Evolutionary conservation across 2,329 filamentous ascomycete species (phyloP).

Genomic region (Macrophomina pseudophaseolina): DNA sequence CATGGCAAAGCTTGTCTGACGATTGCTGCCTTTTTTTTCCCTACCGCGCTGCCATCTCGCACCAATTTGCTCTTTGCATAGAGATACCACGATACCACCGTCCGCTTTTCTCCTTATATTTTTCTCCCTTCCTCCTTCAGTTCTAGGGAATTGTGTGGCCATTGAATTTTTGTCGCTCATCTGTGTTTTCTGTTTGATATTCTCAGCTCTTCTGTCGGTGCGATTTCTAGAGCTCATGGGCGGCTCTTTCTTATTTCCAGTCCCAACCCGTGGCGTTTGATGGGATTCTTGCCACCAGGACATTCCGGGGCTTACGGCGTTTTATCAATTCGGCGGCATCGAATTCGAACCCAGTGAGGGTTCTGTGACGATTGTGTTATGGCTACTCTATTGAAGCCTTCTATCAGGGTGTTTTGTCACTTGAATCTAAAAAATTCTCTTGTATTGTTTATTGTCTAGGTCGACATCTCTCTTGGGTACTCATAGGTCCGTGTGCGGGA

Average conservation of each 20-base stretch:
- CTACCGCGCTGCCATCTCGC: conserved; percentile 13
- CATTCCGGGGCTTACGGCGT: conserved; percentile 7
- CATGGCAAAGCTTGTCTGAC: conserved; percentile 5
- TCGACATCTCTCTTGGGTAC: background rate
- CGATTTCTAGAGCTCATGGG: background rate
- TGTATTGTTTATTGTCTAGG: conserved; percentile 18
- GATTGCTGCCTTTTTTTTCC: conserved; percentile 21
- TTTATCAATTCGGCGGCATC: conserved; percentile 3
- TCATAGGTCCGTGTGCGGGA: background rate
- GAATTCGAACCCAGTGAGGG: conserved; percentile 16
- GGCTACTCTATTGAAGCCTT: conserved; percentile 19
- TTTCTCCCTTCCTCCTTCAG: background rate
- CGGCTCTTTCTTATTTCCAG: conserved; percentile 7
- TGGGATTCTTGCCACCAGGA: background rate
- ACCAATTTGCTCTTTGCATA: conserved; percentile 6
- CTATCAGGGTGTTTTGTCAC: conserved; percentile 4
- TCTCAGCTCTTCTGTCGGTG: conserved; percentile 8
- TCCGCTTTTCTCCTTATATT: background rate
- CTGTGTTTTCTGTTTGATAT: background rate
- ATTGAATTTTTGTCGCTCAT: background rate
- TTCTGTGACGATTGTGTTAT: conserved; percentile 19
- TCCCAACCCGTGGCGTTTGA: conserved; percentile 7
- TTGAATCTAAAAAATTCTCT: conserved; percentile 17
- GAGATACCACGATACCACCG: conserved; percentile 25
- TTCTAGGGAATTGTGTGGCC: background rate